Base-by-base conservation (phyloP, 139 green algal genomes). In the Edaphochlamys debaryana region DNA sequence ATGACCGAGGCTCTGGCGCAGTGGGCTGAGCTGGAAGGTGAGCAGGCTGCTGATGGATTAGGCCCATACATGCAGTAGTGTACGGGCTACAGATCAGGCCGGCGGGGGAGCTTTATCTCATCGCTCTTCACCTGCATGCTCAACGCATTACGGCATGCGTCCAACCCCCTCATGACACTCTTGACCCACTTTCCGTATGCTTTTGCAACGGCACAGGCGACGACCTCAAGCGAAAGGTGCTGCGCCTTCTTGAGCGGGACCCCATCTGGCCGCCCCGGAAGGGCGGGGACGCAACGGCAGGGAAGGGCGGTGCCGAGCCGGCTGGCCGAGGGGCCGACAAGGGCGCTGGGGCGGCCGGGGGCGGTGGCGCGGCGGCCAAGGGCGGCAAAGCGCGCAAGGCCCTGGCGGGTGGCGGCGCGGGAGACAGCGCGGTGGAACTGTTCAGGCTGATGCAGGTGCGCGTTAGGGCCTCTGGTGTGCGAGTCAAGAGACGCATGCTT, bases 191-290 rank as follows among this genome's bases (percentile, higher is more conserved):
- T n/a, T n/a, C n/a, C n/a, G n/a, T n/a, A n/a, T n/a, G n/a, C n/a
- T n/a, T n/a, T n/a, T n/a, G n/a, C n/a, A n/a, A n/a, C n/a, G n/a
- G n/a, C 25, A 29, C 75, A 81, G 75, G 42, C 4, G 60, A 41
- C n/a, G 80, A 87, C 48, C 56, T 90, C 41, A 63, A 45, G 19
- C 32, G 25, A 22, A 67, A 80, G 54, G 29, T 83, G 30, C 11
- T 63, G 13, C 86, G 86, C 38, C 74, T 89, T 37, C 20, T 89
- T 23, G 86, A 82, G 19, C n/a, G 38, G 13, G 80, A 90, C 42
- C 76, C 75, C 0, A 17, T 81, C 30, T 81, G 75, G 75, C 75
- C 75, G 58, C 75, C 75, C 4, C 52, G 36, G 48, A 30, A 30
- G 62, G 62, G 30, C n/a, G 62, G 20, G 27, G 41, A 29, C 29